A percentile compares a stretch with the other conserved stretches of the same genome.
phyloP scores from a whole-genome alignment of 495 filamentous ascomycete species.

The Parachaetomium inaequale region DNA sequence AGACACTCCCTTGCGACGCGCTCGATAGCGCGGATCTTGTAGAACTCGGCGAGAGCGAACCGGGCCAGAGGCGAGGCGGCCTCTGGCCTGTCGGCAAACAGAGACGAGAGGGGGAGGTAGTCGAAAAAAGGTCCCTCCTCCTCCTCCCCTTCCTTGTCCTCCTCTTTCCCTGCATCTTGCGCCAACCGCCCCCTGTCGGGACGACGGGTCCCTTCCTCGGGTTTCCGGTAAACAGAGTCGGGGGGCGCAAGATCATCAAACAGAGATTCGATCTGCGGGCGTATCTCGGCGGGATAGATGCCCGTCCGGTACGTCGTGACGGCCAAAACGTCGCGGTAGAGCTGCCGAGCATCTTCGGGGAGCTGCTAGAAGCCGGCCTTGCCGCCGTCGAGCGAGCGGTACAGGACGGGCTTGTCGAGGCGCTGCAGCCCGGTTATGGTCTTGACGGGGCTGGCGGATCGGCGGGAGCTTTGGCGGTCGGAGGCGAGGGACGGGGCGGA shows the following conservation, averaged over 20 bases:
- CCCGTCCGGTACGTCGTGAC: conserved; percentile 7
- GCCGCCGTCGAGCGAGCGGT: neutral
- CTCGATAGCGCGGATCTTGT: conserved; percentile 6
- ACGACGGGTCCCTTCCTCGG: neutral
- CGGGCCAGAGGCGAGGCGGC: neutral
- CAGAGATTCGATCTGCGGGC: conserved; percentile 2
- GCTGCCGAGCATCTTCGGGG: conserved; percentile 11
- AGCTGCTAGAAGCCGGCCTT: conserved; percentile 5
- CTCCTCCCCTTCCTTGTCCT: neutral
- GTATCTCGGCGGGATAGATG: conserved; percentile 14
- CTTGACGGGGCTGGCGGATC: conserved; percentile 14
- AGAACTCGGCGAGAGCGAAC: conserved; percentile 10
- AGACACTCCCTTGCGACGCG: conserved; percentile 8
- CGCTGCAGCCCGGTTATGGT: conserved; percentile 5
- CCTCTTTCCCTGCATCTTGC: too few relatives aligned
- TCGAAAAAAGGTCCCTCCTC: conserved; percentile 10
- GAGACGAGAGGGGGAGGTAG: conserved; percentile 11
- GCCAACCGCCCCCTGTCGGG: neutral
- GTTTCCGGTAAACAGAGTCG: neutral
- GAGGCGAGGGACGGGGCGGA: neutral
- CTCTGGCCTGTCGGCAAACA: conserved; percentile 3
- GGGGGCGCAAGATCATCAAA: neutral
- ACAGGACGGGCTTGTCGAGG: conserved; percentile 12
- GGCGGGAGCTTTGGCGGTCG: conserved; percentile 9
- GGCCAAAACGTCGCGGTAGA: conserved; percentile 4